Conservation (phyloP, 2,329 filamentous ascomycete genomes). For the Botrytis elliptica region DNA sequence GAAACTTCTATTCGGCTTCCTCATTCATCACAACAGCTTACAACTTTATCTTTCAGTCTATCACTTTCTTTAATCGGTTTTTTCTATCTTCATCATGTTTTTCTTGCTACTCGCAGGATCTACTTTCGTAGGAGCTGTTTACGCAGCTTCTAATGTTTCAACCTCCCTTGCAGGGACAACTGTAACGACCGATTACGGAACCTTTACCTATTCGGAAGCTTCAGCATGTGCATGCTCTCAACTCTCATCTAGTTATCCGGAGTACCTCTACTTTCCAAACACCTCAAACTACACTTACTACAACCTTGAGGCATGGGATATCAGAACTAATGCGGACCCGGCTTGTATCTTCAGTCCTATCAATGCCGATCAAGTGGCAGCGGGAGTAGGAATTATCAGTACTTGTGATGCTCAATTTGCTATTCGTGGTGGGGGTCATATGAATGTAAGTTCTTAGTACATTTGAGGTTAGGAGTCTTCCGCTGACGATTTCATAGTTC, state of each 20-base stretch:
- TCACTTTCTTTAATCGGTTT: not conserved
- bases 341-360: constrained; percentile 16
- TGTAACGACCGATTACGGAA: not conserved
- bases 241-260: not conserved
- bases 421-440: constrained; percentile 33
- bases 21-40: not conserved
- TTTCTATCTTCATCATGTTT: not conserved
- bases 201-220: not conserved
- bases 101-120: not conserved
- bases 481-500: constrained; percentile 20
- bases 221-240: constrained; percentile 15
- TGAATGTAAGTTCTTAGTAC: constrained; percentile 12
- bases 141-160: not conserved
- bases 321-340: constrained; percentile 6
- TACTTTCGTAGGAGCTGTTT: not conserved
- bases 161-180: not conserved
- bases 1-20: not conserved
- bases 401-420: constrained; percentile 31
- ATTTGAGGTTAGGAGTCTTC: not conserved
- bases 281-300: not conserved
- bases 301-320: constrained; percentile 12
- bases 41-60: not conserved
- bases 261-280: constrained; percentile 2
- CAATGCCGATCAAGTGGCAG: constrained; percentile 24
- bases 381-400: constrained; percentile 25